phyloP scores from a whole-genome alignment of 805 yeast genomes.

The Yarrowia hollandica region DNA sequence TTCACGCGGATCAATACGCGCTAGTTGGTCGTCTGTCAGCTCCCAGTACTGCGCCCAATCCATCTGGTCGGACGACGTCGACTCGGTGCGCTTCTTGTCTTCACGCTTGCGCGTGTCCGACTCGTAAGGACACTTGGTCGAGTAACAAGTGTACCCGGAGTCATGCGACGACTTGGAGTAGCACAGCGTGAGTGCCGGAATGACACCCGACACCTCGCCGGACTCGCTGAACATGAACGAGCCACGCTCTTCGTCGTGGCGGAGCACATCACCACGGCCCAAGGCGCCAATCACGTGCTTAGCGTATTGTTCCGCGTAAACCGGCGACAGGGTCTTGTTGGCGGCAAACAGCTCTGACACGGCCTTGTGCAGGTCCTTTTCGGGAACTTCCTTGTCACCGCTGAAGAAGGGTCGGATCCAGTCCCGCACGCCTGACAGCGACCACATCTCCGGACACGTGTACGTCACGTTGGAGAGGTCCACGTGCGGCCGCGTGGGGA shows the following conservation, averaged over 20 bases:
- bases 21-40: slow-evolving; percentile 34
- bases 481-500: slow-evolving; percentile 9
- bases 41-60: slow-evolving; percentile 40
- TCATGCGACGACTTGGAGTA: slow-evolving; percentile 8
- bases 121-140: slow-evolving; percentile 15
- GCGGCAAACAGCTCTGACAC: slow-evolving; percentile 16
- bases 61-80: slow-evolving; percentile 5
- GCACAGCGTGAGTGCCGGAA: slow-evolving; percentile 3
- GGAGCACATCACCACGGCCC: background rate
- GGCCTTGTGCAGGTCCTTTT: slow-evolving; percentile 3
- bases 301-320: slow-evolving; percentile 23
- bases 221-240: slow-evolving; percentile 20
- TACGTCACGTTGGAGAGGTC: slow-evolving; percentile 6
- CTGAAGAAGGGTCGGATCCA: slow-evolving; percentile 16
- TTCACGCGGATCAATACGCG: slow-evolving; percentile 41
- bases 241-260: slow-evolving; percentile 7
- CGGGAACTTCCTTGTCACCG: slow-evolving; percentile 16
- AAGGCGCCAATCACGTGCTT: slow-evolving; percentile 18
- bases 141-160: slow-evolving; percentile 14
- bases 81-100: background rate
- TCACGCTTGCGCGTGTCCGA: background rate
- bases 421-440: slow-evolving; percentile 4
- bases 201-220: slow-evolving; percentile 18
- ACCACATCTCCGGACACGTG: slow-evolving; percentile 19
- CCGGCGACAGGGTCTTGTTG: slow-evolving; percentile 2